phyloP scores from a whole-genome alignment of 495 filamentous ascomycete species.

The Trichoderma orchidacearum region DNA sequence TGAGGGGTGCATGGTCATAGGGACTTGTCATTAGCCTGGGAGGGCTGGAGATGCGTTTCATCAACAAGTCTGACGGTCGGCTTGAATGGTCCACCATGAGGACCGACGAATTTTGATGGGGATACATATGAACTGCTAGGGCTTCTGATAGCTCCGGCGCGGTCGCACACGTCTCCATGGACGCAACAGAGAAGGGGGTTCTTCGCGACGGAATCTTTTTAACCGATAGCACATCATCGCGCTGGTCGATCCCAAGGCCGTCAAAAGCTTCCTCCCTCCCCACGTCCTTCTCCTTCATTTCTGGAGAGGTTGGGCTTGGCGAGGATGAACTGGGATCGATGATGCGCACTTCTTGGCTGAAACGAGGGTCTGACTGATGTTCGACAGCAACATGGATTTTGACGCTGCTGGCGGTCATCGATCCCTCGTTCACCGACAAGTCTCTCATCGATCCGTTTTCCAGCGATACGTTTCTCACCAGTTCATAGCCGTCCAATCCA shows the following conservation, averaged over 20 bases:
- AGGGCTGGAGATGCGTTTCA: neutral
- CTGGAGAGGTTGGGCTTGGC: neutral
- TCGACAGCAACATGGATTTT: slow-evolving; percentile 40
- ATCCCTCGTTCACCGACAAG: no score
- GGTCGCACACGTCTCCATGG: slow-evolving; percentile 39
- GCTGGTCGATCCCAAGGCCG: slow-evolving; percentile 27
- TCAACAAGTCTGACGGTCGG: slow-evolving; percentile 18
- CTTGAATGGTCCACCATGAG: slow-evolving; percentile 61
- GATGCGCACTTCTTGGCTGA: slow-evolving; percentile 4
- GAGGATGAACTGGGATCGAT: neutral
- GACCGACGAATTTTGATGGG: slow-evolving; percentile 76
- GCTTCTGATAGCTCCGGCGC: slow-evolving; percentile 59
- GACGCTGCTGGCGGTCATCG: slow-evolving; percentile 52
- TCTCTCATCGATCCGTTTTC: no score
- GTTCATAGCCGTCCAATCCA: no score
- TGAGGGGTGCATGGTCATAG: slow-evolving; percentile 26
- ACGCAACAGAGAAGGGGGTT: slow-evolving; percentile 45
- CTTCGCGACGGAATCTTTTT: slow-evolving; percentile 36
- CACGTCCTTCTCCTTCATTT: slow-evolving; percentile 1
- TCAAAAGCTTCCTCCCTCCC: slow-evolving; percentile 9
- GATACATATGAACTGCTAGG: slow-evolving; percentile 66
- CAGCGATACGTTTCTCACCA: no score
- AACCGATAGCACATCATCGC: slow-evolving; percentile 41
- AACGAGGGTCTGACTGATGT: slow-evolving; percentile 14
- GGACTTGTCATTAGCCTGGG: slow-evolving; percentile 14